These are phyloP conservation scores for Jamesozyma spencerorum DNA, from an alignment of 805 yeast genomes.

Conservation along the genomic window DNA sequence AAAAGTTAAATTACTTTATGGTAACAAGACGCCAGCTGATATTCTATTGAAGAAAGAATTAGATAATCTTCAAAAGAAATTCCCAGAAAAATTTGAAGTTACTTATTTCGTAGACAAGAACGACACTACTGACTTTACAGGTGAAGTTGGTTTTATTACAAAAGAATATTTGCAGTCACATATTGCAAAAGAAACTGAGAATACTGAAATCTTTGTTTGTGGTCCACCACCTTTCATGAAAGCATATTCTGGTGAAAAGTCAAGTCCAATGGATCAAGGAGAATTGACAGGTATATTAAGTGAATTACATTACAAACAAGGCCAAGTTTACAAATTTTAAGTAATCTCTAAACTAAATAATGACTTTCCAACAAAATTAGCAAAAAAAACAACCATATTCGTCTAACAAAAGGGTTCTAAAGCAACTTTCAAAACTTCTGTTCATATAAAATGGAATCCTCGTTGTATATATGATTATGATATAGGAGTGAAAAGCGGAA, in stretches of 20 bases:
- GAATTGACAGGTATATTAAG: constrained; percentile 79
- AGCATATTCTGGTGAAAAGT: constrained; percentile 79
- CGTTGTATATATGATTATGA: no score
- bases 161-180: constrained; percentile 57
- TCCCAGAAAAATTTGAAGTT: constrained; percentile 72
- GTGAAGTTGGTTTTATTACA: constrained; percentile 66
- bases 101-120: constrained; percentile 72
- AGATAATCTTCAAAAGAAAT: constrained; percentile 43
- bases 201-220: constrained; percentile 75
- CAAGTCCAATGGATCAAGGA: constrained; percentile 87
- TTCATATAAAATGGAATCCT: no score
- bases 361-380: no score
- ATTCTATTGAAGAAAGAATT: constrained; percentile 71
- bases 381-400: no score
- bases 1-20: constrained; percentile 74
- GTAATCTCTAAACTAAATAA: no score
- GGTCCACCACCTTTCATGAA: constrained; percentile 92
- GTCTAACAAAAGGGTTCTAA: no score
- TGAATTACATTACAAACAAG: constrained; percentile 81
- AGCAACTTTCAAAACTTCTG: no score
- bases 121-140: constrained; percentile 35
- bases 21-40: constrained; percentile 68
- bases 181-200: constrained; percentile 59
- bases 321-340: constrained; percentile 82
- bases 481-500: no score